Evolutionary conservation across 805 yeast species (phyloP).

Genomic region (Candida ulmi): DNA sequence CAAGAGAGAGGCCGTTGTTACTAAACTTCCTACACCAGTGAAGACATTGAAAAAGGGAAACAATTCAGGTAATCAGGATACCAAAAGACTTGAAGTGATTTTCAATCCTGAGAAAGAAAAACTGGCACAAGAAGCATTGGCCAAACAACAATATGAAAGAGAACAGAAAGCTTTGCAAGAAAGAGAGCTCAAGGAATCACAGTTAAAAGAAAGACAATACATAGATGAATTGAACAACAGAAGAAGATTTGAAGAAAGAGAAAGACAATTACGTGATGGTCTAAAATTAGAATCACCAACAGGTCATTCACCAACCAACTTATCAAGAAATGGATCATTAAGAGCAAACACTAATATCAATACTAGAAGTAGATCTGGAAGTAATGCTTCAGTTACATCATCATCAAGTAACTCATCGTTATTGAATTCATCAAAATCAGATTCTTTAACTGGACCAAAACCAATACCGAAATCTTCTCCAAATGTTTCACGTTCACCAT

Average conservation of each 20-base stretch:
- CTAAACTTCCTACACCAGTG: neutral
- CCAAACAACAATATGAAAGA: constrained; percentile 15
- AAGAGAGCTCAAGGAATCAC: constrained; percentile 8
- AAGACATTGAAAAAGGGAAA: constrained; percentile 1
- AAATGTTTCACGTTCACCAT: constrained; percentile 15
- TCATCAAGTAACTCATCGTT: constrained; percentile 9
- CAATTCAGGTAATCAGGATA: constrained; percentile 3
- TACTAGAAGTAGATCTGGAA: constrained; percentile 11
- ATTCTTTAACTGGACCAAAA: neutral
- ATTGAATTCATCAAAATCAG: constrained; percentile 1
- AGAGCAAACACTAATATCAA: neutral
- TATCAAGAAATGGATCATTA: constrained; percentile 12
- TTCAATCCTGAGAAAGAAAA: constrained; percentile 17
- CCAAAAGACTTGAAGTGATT: constrained; percentile 8
- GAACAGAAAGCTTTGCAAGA: constrained; percentile 12
- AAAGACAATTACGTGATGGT: constrained; percentile 13
- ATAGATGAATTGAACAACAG: constrained; percentile 11
- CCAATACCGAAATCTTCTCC: constrained; percentile 9
- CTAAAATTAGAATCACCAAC: constrained; percentile 12
- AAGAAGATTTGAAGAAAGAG: constrained; percentile 14
- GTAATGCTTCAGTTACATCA: constrained; percentile 14
- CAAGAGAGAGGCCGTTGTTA: constrained; percentile 6
- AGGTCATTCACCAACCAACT: constrained; percentile 10
- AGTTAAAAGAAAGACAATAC: constrained; percentile 7
- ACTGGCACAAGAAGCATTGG: constrained; percentile 11